Percentiles rank a stretch among this genome's conserved stretches.
phyloP scores from a whole-genome alignment of 768 basidiomycete genomes.

The Lanmaoa pseudosensibilis region DNA sequence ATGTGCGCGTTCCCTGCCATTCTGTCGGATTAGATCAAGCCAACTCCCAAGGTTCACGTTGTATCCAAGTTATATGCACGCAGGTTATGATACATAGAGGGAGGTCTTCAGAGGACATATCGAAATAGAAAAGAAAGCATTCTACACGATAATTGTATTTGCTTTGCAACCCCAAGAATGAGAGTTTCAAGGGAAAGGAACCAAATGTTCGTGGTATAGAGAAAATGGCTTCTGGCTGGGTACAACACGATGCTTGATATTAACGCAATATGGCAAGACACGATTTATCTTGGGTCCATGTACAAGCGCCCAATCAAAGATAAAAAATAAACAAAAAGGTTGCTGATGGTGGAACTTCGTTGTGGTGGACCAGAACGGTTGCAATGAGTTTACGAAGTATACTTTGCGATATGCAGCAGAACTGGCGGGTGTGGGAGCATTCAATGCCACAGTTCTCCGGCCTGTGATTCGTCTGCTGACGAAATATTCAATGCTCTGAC shows the following conservation, averaged over 20 bases:
- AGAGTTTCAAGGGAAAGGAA: constrained; percentile 4
- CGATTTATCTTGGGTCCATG: constrained; percentile 24
- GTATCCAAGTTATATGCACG: background rate
- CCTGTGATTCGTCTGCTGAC: constrained; percentile 42
- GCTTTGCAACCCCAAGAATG: constrained; percentile 2
- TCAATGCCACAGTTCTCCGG: constrained; percentile 62
- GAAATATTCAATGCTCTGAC: constrained; percentile 40
- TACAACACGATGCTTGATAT: constrained; percentile 31
- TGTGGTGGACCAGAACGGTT: background rate
- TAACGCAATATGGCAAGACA: constrained; percentile 19
- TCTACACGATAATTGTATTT: constrained; percentile 20
- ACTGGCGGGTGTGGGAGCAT: background rate
- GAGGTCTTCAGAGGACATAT: constrained; percentile 17
- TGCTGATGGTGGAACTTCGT: constrained; percentile 3
- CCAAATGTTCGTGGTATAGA: constrained; percentile 25
- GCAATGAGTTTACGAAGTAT: background rate
- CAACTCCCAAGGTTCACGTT: background rate
- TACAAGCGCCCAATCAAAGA: constrained; percentile 10
- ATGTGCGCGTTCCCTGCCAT: background rate
- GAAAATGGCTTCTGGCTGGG: constrained; percentile 16
- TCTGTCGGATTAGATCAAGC: background rate
- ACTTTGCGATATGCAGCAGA: constrained; percentile 2
- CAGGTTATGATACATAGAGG: constrained; percentile 26
- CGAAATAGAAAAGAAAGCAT: constrained; percentile 17
- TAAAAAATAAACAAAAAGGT: constrained; percentile 31